Percentiles rank a stretch among this genome's conserved stretches.
These are phyloP conservation scores for Pisolithus tinctorius DNA, from an alignment of 768 basidiomycete genomes.

Conservation along the genomic window DNA sequence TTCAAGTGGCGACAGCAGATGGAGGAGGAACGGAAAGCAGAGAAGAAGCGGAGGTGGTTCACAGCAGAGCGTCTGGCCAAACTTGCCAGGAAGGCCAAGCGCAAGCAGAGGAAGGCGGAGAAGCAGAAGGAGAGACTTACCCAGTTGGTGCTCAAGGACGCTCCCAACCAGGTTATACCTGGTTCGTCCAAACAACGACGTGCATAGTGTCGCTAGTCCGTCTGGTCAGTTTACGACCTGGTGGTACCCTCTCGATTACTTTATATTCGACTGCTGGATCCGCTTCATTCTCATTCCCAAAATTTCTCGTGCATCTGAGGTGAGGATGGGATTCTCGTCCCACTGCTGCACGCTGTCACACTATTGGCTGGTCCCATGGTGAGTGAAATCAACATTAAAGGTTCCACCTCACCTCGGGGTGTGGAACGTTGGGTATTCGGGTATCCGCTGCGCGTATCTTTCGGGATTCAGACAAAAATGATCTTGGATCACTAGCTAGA, in stretches of 20 bases:
- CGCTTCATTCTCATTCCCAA: too few species aligned
- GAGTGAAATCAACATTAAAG: too few species aligned
- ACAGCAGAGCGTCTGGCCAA: slow-evolving; percentile 32
- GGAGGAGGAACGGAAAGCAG: slow-evolving; percentile 49
- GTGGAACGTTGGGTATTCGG: too few species aligned
- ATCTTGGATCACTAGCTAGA: too few species aligned
- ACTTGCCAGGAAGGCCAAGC: slow-evolving; percentile 27
- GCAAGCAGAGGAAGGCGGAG: slow-evolving; percentile 37
- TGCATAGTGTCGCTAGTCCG: not conserved
- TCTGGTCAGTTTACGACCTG: not conserved
- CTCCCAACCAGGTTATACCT: slow-evolving; percentile 57
- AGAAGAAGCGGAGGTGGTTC: slow-evolving; percentile 52
- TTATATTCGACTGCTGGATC: not conserved
- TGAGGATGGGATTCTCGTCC: too few species aligned
- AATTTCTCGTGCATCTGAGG: too few species aligned
- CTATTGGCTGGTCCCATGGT: too few species aligned
- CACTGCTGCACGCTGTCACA: too few species aligned
- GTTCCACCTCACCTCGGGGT: too few species aligned
- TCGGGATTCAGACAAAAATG: too few species aligned
- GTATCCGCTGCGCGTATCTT: too few species aligned
- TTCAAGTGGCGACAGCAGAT: slow-evolving; percentile 66
- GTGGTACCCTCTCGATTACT: not conserved
- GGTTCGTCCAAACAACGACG: slow-evolving; percentile 6
- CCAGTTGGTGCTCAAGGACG: slow-evolving; percentile 45
- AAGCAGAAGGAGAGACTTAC: slow-evolving; percentile 50